Evolutionary conservation across 805 yeast species (phyloP), one percentile per base, ranked within the genome.

Genomic region (Saccharomycopsis guyanensis): DNA sequence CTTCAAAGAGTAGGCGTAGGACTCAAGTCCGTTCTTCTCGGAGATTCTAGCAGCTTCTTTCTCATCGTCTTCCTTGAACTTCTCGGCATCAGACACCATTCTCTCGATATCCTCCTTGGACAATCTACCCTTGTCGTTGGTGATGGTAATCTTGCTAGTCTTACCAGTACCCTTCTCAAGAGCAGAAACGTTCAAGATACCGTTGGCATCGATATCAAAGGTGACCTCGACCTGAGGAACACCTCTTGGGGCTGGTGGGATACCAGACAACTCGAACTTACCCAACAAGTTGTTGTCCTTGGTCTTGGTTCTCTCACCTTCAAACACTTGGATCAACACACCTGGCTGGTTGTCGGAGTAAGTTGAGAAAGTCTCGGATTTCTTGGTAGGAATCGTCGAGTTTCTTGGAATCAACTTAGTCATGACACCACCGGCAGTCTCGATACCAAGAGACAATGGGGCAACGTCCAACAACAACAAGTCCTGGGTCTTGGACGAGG

Each of bases 381-480:
- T 89, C 81, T 88, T 88, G 69, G 96, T 86, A 71, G 97, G 97
- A 59, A 89, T 87, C 53, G 96, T 87, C 48, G 96, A 83, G 80
- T 88, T 88, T 76, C 96, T 82, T 70, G 95, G 95, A 62, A 88
- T 89, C 72, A 89, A 81, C 74, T 86, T 86, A 69, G 96, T 89
- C 95, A 89, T 88, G 72, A 88, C 89, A 80, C 97, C 97, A 77
- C 97, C 97, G 62, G 96, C 96, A 58, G 96, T 89, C 76, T 89
- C 97, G 71, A 89, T 88, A 81, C 97, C 97, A 60, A 88, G 69
- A 46, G 97, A 89, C 66, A 89, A 78, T 70, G 97, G 97, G 62
- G 97, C 94, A 68, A 89, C 97, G 78, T 89, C 97, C 66, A 91
- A 79, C 64, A 89, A 77, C 66, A 91, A 75, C 68, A 88, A 75